Base-by-base conservation (phyloP, 306 rosid genomes). In the Betula pendula region DNA sequence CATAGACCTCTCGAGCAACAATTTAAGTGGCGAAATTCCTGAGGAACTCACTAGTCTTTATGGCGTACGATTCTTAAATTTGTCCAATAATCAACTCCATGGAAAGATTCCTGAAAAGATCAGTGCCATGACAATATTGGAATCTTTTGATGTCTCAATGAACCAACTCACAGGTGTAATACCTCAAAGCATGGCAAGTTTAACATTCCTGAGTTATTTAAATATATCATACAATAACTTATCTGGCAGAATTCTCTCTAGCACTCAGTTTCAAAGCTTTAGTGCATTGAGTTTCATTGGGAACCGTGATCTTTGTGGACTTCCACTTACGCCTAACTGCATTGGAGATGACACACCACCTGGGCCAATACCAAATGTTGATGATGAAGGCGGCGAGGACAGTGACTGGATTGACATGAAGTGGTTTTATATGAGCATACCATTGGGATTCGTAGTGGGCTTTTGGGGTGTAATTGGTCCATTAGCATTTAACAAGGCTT, bases 181-280 rank as follows among this genome's bases (percentile, higher is more conserved):
- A 49, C 53, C 53, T 49, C n/a, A 49, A 3, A 3, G 53, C 53
- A 16, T 49, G 53, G 53, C 8, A 2, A 55, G 14, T 16, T 73
- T 84, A 55, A 71, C 66, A 16, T 68, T 80, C 44, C 47, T 76
- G 10, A 76, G 81, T 62, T 33, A 72, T 53, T 10, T 84, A 66
- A 76, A 84, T 16, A 22, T 84, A 1, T 75, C 87, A 72, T 67
- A 80, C 38, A 80, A 84, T 47, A 77, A 80, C 7, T 51, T 80
- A 12, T 80, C 80, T 20, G 77, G 82, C 5, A 73, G 55, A 55
- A 80, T 84, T 62, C 84, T 80, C 9, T 66, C 70, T 5, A 43
- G 87, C 76, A 76, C 87, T 10, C 82, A 84, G 53, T 77, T 84
- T 55, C 82, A 80, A 55, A 80, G 82, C 71, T 84, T 84, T 69